phyloP scores from a whole-genome alignment of 2,329 filamentous ascomycete species.

The Knoxdaviesia capensis region DNA sequence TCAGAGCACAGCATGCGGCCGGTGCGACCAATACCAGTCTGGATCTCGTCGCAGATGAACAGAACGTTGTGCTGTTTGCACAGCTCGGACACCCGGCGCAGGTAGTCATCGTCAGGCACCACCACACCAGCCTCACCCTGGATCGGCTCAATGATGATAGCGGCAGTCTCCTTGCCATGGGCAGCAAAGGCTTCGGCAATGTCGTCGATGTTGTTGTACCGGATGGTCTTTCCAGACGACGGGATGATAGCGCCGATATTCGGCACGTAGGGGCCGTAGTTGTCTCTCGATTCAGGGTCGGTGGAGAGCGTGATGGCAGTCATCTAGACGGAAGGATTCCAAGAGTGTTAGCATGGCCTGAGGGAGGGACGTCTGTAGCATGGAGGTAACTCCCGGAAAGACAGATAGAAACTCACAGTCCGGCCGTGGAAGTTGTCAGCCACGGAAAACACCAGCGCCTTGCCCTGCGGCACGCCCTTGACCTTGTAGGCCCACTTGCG shows the following conservation, averaged over 20 bases:
- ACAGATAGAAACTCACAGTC: conserved; percentile 55
- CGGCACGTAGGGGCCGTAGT: conserved; percentile 92
- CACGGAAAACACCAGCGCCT: conserved; percentile 70
- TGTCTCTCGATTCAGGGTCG: conserved; percentile 85
- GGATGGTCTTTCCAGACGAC: conserved; percentile 52
- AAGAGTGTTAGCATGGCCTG: background rate
- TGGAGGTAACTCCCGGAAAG: background rate
- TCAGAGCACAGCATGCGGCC: conserved; percentile 86
- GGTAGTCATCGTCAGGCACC: conserved; percentile 79
- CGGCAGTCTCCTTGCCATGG: conserved; percentile 71
- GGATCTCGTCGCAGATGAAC: conserved; percentile 94
- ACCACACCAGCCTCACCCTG: conserved; percentile 96
- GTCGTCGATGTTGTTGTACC: conserved; percentile 71
- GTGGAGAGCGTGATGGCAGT: conserved; percentile 88
- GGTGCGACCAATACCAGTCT: conserved; percentile 90
- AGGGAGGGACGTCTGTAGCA: background rate
- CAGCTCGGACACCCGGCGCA: conserved; percentile 57
- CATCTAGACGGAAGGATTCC: conserved; percentile 33
- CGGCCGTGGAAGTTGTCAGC: conserved; percentile 91
- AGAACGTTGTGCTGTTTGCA: conserved; percentile 94
- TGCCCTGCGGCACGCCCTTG: conserved; percentile 68
- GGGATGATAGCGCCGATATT: conserved; percentile 64
- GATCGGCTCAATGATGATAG: conserved; percentile 89
- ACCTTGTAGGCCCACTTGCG: conserved; percentile 97
- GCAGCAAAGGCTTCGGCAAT: conserved; percentile 60